Conservation (phyloP, 495 filamentous ascomycete genomes). For the Neurospora sp. region DNA sequence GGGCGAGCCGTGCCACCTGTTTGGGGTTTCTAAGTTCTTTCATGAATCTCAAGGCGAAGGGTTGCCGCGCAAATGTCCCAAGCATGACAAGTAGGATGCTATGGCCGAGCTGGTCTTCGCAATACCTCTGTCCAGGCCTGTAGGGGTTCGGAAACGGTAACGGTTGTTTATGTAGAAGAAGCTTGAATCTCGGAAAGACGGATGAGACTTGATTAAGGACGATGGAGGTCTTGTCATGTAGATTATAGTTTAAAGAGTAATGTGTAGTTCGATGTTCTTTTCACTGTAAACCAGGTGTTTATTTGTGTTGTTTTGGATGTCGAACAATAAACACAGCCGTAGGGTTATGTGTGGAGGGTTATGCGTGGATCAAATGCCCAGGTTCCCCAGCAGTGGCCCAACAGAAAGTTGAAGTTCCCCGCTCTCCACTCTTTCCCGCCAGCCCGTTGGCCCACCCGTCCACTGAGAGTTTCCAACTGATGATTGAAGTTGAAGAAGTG, state of each 20-base stretch:
- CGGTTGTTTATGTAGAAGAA: too few species aligned
- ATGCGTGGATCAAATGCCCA: background rate
- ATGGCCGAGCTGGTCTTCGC: too few species aligned
- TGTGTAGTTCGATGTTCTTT: too few species aligned
- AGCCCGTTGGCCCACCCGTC: background rate
- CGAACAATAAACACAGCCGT: background rate
- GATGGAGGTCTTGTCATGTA: too few species aligned
- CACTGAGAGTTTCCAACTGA: background rate
- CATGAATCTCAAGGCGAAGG: conserved; percentile 16
- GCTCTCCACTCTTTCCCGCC: background rate
- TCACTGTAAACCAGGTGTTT: too few species aligned
- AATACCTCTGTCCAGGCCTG: too few species aligned
- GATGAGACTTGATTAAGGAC: too few species aligned
- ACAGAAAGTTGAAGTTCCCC: background rate
- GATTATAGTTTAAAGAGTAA: too few species aligned
- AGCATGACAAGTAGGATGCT: conserved; percentile 1
- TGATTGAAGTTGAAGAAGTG: background rate
- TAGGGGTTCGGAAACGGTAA: too few species aligned
- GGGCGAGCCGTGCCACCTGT: conserved; percentile 9
- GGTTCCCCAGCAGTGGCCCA: background rate
- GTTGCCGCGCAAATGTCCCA: conserved; percentile 9
- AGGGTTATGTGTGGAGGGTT: background rate
- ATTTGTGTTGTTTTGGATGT: too few species aligned
- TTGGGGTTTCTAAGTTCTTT: conserved; percentile 15
- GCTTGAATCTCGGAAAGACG: too few species aligned